Base-by-base conservation (phyloP, 768 basidiomycete species). In the Nidula microcarpa region DNA sequence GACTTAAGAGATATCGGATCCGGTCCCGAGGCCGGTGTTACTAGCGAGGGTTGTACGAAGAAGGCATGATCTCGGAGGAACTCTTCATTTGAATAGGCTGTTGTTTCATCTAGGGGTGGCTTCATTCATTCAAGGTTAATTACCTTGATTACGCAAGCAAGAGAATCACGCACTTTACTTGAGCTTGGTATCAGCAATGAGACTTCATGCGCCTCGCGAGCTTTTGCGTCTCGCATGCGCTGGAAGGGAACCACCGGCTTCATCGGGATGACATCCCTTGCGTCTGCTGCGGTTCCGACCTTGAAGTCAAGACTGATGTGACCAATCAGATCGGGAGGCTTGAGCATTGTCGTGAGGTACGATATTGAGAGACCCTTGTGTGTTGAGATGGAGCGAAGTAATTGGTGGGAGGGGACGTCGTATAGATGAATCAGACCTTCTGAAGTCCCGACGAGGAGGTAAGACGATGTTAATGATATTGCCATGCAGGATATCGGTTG, bases 381-480 rank as follows among this genome's bases (percentile, higher is more conserved):
- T 0, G 86, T 76, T 14, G 82, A 79, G 58, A 98, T 84, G 30
- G 89, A 87, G 45, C 94, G 88, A 30, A 97, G 73, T 32, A 85
- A 83, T 64, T 98, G 95, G 62, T 94, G 91, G 0, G 96, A 96
- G 1, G 91, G 84, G 33, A 96, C 80, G 56, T 97, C 91, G 65
- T 94, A 93, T 37, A 94, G 67, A 53, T 91, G 80, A 48, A 98
- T 80, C 10, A 82, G 64, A 2, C 93, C 93, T 1, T 78, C 67
- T 2, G 79, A 66, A 0, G 93, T 95, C 17, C 96, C 94, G 33
- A 84, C 83, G n/a, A 98, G 69, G 9, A 99, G 81, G 43, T 88
- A 77, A 2, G 91, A 80, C 0, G 85, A 81, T 9, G 88, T 89
- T 23, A 90, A 61, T 0, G 96, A 97, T 46, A 96, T 82, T 4